A percentile compares a stretch with the other conserved stretches of the same genome.
phyloP scores from a whole-genome alignment of 2,329 filamentous ascomycete species.

The Fusarium sp. region DNA sequence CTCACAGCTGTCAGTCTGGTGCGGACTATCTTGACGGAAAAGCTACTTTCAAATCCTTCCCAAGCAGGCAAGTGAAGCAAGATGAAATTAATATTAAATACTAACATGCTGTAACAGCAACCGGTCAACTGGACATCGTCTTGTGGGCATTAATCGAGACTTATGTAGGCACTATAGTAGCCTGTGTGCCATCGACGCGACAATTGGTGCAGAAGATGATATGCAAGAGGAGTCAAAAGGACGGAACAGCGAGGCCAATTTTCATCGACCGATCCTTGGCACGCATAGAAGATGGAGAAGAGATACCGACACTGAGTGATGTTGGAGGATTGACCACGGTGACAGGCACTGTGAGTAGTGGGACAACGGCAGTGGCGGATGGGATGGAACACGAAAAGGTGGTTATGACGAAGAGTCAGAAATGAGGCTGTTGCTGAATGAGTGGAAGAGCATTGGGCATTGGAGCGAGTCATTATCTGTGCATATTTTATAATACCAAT shows the following conservation, averaged over 20 bases:
- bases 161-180: not conserved
- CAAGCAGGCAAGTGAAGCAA: not conserved
- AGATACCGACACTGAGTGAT: not conserved
- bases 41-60: not conserved
- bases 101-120: not conserved
- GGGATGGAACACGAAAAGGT: not conserved
- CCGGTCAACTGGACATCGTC: not conserved
- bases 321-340: not conserved
- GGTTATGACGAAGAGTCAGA: not conserved
- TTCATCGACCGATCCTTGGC: not conserved
- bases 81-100: accelerated
- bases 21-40: not conserved
- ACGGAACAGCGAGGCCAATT: accelerated
- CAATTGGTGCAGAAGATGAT: not conserved
- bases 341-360: not conserved
- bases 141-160: not conserved
- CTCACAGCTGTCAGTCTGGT: not conserved
- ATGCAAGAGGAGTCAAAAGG: accelerated
- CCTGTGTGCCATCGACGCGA: not conserved
- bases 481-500: not conserved
- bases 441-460: not conserved
- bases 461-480: not conserved
- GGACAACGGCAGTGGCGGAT: not conserved
- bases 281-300: not conserved
- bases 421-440: not conserved